Evolutionary conservation across 345 rosid species (phyloP).

Genomic region (Eucalyptus marginata): DNA sequence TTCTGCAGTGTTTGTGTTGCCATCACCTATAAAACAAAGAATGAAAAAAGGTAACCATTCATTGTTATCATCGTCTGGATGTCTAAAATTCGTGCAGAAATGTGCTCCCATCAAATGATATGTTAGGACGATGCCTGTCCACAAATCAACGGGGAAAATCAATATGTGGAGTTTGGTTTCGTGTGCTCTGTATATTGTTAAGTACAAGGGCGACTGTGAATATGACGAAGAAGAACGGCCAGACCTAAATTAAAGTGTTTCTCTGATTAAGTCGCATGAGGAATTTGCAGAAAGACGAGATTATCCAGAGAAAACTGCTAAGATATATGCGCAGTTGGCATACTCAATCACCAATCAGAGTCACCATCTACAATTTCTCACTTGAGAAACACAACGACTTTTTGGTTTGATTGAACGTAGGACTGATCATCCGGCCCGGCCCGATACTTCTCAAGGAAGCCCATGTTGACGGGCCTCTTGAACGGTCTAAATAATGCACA

Average conservation of each 20-base stretch:
- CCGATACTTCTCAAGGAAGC: neutral
- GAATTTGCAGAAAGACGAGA: neutral
- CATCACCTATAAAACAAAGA: neutral
- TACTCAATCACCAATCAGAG: neutral
- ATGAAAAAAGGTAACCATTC: neutral
- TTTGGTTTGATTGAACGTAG: neutral
- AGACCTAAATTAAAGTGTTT: neutral
- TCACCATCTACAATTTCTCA: neutral
- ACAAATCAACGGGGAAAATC: neutral
- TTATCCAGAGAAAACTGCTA: neutral
- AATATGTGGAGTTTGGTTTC: neutral
- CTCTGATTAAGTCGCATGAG: neutral
- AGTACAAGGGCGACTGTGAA: neutral
- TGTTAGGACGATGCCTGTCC: fast-evolving
- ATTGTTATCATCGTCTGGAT: neutral
- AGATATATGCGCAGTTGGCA: neutral
- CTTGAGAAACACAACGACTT: neutral
- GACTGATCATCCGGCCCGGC: neutral
- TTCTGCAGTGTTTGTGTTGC: neutral
- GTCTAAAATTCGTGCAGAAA: fast-evolving
- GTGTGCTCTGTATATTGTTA: neutral
- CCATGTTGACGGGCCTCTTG: neutral
- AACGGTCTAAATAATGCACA: neutral
- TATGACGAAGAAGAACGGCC: fast-evolving
- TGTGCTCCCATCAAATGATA: neutral